Base-by-base conservation (phyloP, 352 stramenopile species). In the Globisporangium yorkense region DNA sequence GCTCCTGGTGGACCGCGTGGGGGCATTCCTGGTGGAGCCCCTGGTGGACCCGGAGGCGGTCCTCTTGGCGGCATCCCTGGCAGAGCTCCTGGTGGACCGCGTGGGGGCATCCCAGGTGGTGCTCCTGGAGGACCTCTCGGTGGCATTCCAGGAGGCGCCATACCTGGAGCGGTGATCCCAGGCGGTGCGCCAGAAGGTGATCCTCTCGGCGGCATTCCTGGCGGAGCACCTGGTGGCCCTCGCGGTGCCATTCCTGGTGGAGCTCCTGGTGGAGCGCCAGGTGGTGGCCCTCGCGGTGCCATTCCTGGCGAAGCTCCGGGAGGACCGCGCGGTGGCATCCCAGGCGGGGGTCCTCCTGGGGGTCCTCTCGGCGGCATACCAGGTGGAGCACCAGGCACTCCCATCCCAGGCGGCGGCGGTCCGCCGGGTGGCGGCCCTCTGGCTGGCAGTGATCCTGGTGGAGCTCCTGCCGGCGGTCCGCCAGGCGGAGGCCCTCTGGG, bases 191-290 rank as follows among this genome's bases (percentile, higher is more conserved):
- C 33, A 39, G 29, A 43, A 44, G 47, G 63, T 51, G 54, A 43
- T 39, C 56, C 56, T 39, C 37, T 13, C 9, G 57, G 53, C 13
- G 51, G 37, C 62, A 69, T 72, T 21, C 61, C 63, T 21, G 65
- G 64, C 20, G 46, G 35, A 40, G 35, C 35, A 40, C 35, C 35
- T 4, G 35, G 33, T 37, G 3, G 37, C 18, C 37, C 37, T 43
- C 37, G 10, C 37, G 37, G 37, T 43, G 37, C 47, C 29, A 51
- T 44, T 31, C 59, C 53, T n/a, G 56, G 59, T 1, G 67, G 68
- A 37, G 33, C 33, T 10, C 33, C 33, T 12, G 33, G 35, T 9
- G 31, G 31, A 35, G 31, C 31, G 8, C 31, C 31, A 9, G 31
- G 31, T 9, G 31, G 24, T 12, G 33, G 37, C 18, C 37, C 37